A percentile compares a stretch with the other conserved stretches of the same genome.
phyloP scores from a whole-genome alignment of 768 basidiomycete genomes.

The Lactifluus hygrophoroides region DNA sequence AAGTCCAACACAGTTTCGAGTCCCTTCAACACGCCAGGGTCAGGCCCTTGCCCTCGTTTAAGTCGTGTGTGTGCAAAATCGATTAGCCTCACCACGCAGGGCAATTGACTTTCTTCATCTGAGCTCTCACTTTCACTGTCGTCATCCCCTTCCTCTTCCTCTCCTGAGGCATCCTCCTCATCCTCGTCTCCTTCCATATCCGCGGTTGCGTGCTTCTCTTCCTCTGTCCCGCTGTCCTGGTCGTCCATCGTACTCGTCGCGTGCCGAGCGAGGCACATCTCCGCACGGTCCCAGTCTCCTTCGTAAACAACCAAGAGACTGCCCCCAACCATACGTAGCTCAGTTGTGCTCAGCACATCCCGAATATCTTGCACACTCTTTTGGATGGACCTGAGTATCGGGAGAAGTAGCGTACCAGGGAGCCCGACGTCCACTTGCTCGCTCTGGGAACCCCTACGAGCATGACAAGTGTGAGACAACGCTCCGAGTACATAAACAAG shows the following conservation, averaged over 20 bases:
- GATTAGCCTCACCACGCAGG: conserved; percentile 60
- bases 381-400: conserved; percentile 49
- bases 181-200: neutral
- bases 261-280: conserved; percentile 9
- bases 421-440: conserved; percentile 39
- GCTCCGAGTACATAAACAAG: neutral
- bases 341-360: conserved; percentile 39
- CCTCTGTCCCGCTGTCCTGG: conserved; percentile 14
- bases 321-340: conserved; percentile 75
- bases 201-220: neutral
- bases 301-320: conserved; percentile 82
- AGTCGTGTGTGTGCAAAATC: conserved; percentile 89
- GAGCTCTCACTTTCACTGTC: conserved; percentile 1
- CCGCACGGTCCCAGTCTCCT: conserved; percentile 33
- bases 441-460: conserved; percentile 11
- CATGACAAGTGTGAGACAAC: conserved; percentile 2
- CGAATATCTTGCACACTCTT: conserved; percentile 45
- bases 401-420: conserved; percentile 42
- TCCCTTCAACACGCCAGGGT: conserved; percentile 69
- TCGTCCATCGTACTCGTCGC: neutral
- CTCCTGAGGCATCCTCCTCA: conserved; percentile 9
- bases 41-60: conserved; percentile 62
- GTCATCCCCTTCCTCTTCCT: conserved; percentile 15
- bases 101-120: neutral
- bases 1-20: conserved; percentile 56